These are phyloP conservation scores for Nepenthes gracilis DNA, from an alignment of 148 eudicot species.

Conservation along the genomic window DNA sequence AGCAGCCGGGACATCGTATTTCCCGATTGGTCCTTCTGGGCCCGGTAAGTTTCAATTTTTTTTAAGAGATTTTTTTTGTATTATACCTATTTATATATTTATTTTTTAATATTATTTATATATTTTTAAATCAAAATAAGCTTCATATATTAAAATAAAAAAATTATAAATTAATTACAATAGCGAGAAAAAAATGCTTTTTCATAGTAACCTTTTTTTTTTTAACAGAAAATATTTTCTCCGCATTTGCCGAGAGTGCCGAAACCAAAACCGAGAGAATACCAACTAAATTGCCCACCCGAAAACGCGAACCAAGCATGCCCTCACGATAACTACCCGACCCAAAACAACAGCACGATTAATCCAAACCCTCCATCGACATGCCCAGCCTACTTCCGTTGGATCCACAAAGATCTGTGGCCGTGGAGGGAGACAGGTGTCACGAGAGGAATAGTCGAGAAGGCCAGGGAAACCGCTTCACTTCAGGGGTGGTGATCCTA, in stretches of 20 bases:
- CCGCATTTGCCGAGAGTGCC: background rate
- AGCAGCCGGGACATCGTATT: constrained; percentile 59
- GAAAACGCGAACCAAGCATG: constrained; percentile 27
- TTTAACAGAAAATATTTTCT: no score
- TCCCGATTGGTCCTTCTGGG: constrained; percentile 96
- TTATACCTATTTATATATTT: no score
- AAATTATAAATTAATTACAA: no score
- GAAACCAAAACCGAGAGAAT: background rate
- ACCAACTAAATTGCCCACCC: constrained; percentile 27
- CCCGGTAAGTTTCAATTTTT: constrained; percentile 37
- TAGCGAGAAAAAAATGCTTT: no score
- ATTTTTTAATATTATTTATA: no score
- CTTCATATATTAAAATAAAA: no score
- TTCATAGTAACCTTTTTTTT: no score
- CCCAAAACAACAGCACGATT: constrained; percentile 3
- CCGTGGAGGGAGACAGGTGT: constrained; percentile 68
- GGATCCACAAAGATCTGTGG: constrained; percentile 74
- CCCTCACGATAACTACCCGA: constrained; percentile 25
- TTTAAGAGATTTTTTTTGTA: no score
- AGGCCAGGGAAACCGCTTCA: constrained; percentile 37
- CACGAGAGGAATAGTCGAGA: constrained; percentile 54
- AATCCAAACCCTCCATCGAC: constrained; percentile 21
- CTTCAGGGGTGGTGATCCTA: constrained; percentile 47
- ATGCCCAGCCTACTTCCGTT: constrained; percentile 77
- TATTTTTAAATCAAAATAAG: no score